Evolutionary conservation across 768 basidiomycete genomes (phyloP).

Genomic region (Trametes cinnabarina): DNA sequence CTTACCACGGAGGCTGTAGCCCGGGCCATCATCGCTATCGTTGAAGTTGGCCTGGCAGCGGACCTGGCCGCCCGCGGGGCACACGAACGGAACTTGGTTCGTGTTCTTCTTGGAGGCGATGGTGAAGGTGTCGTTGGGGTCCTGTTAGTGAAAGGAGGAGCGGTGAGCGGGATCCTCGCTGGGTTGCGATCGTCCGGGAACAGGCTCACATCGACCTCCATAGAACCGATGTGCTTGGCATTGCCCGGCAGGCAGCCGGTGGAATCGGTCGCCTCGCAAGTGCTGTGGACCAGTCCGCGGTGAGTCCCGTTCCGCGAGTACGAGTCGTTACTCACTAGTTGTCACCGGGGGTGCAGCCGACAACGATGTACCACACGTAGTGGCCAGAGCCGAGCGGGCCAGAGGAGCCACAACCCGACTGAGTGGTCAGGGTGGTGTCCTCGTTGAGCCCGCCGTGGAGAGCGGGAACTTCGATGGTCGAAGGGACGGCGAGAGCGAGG

Average conservation of each 20-base stretch:
- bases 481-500: too few species aligned
- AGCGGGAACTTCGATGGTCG: too few species aligned
- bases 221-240: neutral
- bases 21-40: conserved; percentile 12
- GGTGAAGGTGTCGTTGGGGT: conserved; percentile 7
- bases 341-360: too few species aligned
- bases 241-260: conserved; percentile 5
- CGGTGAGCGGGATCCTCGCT: too few species aligned
- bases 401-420: too few species aligned
- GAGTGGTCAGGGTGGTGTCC: too few species aligned
- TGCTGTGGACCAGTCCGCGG: too few species aligned
- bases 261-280: conserved; percentile 7
- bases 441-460: too few species aligned
- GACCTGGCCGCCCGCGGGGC: conserved; percentile 4
- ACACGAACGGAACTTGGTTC: conserved; percentile 7
- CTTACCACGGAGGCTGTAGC: conserved; percentile 12
- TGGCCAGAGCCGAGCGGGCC: too few species aligned
- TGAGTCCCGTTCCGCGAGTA: too few species aligned
- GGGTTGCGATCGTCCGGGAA: neutral
- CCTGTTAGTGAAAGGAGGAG: neutral
- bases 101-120: conserved; percentile 1
- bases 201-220: conserved; percentile 6
- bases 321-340: too few species aligned
- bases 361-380: too few species aligned
- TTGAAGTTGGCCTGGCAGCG: conserved; percentile 18